Percentiles rank a stretch among this genome's conserved stretches.
Evolutionary conservation across 371 early-diverging fungal genomes (phyloP).

Genomic region (Mucor lusitanicus): DNA sequence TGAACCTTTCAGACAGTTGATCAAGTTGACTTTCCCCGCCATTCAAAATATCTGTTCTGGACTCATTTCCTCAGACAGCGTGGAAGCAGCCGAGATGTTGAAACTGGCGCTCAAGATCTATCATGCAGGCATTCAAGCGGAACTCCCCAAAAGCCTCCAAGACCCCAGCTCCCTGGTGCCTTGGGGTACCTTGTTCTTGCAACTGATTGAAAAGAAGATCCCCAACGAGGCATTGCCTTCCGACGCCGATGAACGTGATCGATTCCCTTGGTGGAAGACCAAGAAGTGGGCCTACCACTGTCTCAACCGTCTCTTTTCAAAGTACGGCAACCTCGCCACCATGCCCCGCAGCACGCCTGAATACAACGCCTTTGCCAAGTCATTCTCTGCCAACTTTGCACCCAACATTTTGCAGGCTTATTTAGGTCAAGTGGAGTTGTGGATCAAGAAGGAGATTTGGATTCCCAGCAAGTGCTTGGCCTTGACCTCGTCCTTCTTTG

Average conservation of each 20-base stretch:
- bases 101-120: constrained; percentile 83
- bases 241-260: constrained; percentile 71
- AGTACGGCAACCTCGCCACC: constrained; percentile 78
- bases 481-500: constrained; percentile 56
- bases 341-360: constrained; percentile 55
- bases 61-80: constrained; percentile 56
- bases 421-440: constrained; percentile 74
- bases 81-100: constrained; percentile 82
- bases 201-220: constrained; percentile 71
- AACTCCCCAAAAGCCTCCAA: constrained; percentile 71
- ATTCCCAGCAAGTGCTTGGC: constrained; percentile 61
- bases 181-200: constrained; percentile 86
- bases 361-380: constrained; percentile 75
- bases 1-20: constrained; percentile 65
- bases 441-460: constrained; percentile 66
- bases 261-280: constrained; percentile 87
- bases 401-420: constrained; percentile 83
- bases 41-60: constrained; percentile 70
- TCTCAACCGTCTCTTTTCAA: constrained; percentile 78
- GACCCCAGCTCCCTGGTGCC: constrained; percentile 69
- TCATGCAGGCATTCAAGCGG: constrained; percentile 67
- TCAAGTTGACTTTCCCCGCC: constrained; percentile 72
- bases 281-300: constrained; percentile 93
- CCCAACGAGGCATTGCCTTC: constrained; percentile 57
- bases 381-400: constrained; percentile 84